phyloP scores from a whole-genome alignment of 2,329 filamentous ascomycete genomes.

The Hypoxylon rubiginosum region DNA sequence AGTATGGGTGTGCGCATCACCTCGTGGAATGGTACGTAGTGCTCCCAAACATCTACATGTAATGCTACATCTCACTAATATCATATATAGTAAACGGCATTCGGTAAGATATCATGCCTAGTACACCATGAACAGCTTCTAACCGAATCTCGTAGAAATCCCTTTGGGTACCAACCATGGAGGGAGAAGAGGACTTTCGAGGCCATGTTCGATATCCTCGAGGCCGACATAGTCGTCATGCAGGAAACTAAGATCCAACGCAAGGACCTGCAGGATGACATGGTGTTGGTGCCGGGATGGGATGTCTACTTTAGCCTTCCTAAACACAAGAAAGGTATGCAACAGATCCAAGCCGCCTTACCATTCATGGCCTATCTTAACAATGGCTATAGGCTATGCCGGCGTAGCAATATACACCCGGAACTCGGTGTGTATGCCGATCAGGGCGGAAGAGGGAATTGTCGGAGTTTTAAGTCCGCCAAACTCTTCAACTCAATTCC shows the following conservation, averaged over 20 bases:
- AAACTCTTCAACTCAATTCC: slow-evolving; percentile 77
- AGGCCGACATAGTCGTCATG: slow-evolving; percentile 93
- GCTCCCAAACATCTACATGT: neutral
- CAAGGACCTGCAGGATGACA: slow-evolving; percentile 92
- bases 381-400: slow-evolving; percentile 79
- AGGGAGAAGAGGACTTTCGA: slow-evolving; percentile 77
- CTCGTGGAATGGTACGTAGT: slow-evolving; percentile 81
- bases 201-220: slow-evolving; percentile 93
- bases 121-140: slow-evolving; percentile 18
- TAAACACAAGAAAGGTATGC: slow-evolving; percentile 87
- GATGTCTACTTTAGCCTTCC: slow-evolving; percentile 96
- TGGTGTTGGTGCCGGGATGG: slow-evolving; percentile 95
- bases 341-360: neutral
- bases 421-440: slow-evolving; percentile 86
- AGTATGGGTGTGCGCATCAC: slow-evolving; percentile 84
- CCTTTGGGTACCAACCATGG: slow-evolving; percentile 89
- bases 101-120: slow-evolving; percentile 62
- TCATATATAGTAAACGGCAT: slow-evolving; percentile 79
- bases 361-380: slow-evolving; percentile 29
- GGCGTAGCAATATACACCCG: slow-evolving; percentile 96
- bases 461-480: slow-evolving; percentile 83
- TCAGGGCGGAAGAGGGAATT: slow-evolving; percentile 94
- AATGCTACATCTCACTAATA: slow-evolving; percentile 43
- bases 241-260: slow-evolving; percentile 97
- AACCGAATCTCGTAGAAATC: slow-evolving; percentile 68